A percentile compares a stretch with the other conserved stretches of the same genome.
These are phyloP conservation scores for Sphaceloma murrayae DNA, from an alignment of 2,329 filamentous ascomycete genomes.

Conservation along the genomic window DNA sequence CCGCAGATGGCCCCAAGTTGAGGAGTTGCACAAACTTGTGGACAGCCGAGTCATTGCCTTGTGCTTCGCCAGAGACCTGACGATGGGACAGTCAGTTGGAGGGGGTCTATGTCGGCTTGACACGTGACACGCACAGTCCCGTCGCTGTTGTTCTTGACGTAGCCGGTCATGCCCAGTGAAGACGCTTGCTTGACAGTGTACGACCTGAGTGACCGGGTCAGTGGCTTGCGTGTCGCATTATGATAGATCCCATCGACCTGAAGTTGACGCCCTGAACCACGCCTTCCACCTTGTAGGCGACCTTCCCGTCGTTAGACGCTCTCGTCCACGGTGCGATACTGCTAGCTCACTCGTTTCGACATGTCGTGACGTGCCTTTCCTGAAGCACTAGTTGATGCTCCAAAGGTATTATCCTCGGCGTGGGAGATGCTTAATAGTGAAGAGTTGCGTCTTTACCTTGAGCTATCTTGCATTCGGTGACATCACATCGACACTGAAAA, in stretches of 20 bases:
- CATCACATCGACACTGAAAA: neutral
- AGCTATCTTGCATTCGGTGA: constrained; percentile 3
- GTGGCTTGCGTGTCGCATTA: too few species aligned
- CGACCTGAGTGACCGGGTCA: too few species aligned
- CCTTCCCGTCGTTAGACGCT: too few species aligned
- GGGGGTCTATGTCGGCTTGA: neutral
- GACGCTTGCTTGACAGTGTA: constrained; percentile 38
- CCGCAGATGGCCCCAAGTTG: constrained; percentile 60
- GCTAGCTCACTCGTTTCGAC: constrained; percentile 25
- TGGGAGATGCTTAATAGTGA: too few species aligned
- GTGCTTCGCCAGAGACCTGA: constrained; percentile 89
- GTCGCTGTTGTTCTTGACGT: constrained; percentile 38
- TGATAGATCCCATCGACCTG: constrained; percentile 27
- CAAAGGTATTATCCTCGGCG: too few species aligned
- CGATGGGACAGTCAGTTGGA: too few species aligned
- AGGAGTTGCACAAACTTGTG: constrained; percentile 64
- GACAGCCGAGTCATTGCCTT: constrained; percentile 59
- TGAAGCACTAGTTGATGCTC: too few species aligned
- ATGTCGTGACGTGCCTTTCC: constrained; percentile 21
- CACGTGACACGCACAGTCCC: constrained; percentile 29
- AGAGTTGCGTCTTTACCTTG: neutral
- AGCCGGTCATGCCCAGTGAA: constrained; percentile 37
- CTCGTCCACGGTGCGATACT: neutral
- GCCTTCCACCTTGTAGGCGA: constrained; percentile 40
- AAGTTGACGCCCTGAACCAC: constrained; percentile 45